These are phyloP conservation scores for Malus hybrid DNA, from an alignment of 331 rosid genomes.

Conservation along the genomic window DNA sequence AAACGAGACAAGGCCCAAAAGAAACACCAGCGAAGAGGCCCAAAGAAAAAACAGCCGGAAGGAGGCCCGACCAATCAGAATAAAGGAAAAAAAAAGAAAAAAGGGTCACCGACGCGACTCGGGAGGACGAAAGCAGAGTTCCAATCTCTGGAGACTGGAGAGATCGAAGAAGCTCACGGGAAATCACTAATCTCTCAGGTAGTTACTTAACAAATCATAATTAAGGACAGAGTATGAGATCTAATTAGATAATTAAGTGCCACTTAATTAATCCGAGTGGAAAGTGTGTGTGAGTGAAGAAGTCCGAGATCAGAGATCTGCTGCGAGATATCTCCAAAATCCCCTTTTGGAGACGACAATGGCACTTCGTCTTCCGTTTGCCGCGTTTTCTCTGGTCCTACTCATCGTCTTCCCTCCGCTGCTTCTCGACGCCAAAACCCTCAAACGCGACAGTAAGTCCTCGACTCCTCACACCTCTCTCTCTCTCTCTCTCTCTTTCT, in stretches of 20 bases:
- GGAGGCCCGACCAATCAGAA: neutral
- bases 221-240: neutral
- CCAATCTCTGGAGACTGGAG: neutral
- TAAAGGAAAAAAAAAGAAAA: neutral
- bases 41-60: neutral
- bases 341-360: conserved; percentile 14
- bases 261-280: neutral
- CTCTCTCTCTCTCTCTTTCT: neutral
- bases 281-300: neutral
- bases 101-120: neutral
- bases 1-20: neutral
- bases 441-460: conserved; percentile 80
- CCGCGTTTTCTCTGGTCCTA: conserved; percentile 32
- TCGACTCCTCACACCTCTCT: neutral
- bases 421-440: conserved; percentile 57
- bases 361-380: conserved; percentile 33
- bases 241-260: neutral
- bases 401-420: conserved; percentile 10
- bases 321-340: neutral
- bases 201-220: neutral
- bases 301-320: neutral
- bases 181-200: neutral
- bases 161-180: neutral
- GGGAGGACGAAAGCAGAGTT: neutral
- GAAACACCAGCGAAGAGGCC: neutral